Evolutionary conservation across 2,329 filamentous ascomycete genomes (phyloP).

Genomic region (Diaporthe helianthi): DNA sequence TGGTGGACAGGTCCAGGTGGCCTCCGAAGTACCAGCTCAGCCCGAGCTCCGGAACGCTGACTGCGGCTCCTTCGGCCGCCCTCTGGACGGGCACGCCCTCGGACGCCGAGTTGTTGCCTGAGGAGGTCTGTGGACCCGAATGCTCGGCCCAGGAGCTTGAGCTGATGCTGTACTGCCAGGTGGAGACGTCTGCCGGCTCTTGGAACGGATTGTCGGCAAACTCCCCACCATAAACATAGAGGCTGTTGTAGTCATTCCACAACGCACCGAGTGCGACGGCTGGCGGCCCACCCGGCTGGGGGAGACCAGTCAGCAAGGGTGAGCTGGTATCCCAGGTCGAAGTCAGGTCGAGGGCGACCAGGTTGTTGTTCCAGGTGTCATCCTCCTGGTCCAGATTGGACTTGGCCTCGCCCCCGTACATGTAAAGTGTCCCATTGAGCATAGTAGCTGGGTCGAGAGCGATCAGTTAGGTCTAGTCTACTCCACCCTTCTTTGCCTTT

Average conservation of each 20-base stretch:
- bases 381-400: conserved; percentile 61
- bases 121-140: conserved; percentile 64
- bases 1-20: conserved; percentile 69
- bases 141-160: conserved; percentile 69
- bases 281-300: conserved; percentile 63
- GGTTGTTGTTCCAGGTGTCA: conserved; percentile 79
- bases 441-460: conserved; percentile 57
- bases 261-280: conserved; percentile 76
- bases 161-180: conserved; percentile 74
- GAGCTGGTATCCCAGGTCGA: conserved; percentile 73
- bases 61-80: conserved; percentile 75
- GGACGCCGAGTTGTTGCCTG: conserved; percentile 66
- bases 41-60: conserved; percentile 73
- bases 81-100: conserved; percentile 67
- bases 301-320: conserved; percentile 67
- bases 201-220: conserved; percentile 69
- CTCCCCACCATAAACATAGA: conserved; percentile 78
- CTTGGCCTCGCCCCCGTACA: conserved; percentile 75
- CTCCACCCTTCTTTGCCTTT: too few relatives aligned
- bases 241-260: conserved; percentile 73
- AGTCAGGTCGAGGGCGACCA: conserved; percentile 74
- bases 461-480: not conserved
- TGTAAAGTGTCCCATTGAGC: conserved; percentile 77
- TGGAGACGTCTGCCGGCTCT: conserved; percentile 64
- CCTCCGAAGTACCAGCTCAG: conserved; percentile 82